Base-by-base conservation (phyloP, 768 basidiomycete species). In the Pleurotus citrinopileatus region DNA sequence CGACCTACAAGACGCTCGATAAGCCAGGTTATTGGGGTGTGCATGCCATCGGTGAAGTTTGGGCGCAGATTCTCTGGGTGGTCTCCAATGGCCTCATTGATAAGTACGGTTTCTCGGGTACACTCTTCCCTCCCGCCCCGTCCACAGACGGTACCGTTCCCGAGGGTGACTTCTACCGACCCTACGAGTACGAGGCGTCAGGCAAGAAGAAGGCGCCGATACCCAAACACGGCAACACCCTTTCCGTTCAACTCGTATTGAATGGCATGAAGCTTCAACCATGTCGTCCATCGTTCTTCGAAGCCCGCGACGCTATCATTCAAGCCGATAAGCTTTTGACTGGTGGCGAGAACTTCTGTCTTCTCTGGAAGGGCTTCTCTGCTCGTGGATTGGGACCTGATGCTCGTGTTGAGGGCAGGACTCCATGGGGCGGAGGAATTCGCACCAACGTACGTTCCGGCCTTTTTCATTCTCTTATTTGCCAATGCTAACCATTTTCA, bases 231-330 rank as follows among this genome's bases (percentile, higher is more conserved):
- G 95, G 95, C 4, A 98, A 98, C 74, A 84, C 95, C 22, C 75
- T 98, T 52, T 74, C 80, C 34, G 69, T 92, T 9, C 91, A 92
- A 67, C 84, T 98, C 42, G 87, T 97, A 38, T 52, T 98, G 25
- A 86, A 88, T 65, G 94, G 79, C 8, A 96, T 99, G 94, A 98
- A 98, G 79, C 74, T 97, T 40, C 95, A 98, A 66, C 84, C 87
- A 3, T 99, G 96, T 73, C 80, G 87, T 23, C 96, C 96, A 17
- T 79, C 77, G 42, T 95, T 96, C 86, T 90, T 94, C 63, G 86
- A 94, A 53, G 89, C 94, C 15, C 84, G 94, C 56, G 86, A 88
- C 67, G 91, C 93, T 13, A 94, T 96, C 67, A 83, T 96, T 59
- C 86, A 92, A 60, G 94, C 96, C 19, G 96, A 98, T 67, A 75